Conservation (phyloP, 2,329 filamentous ascomycete species). For the Pseudogymnoascus sp. region DNA sequence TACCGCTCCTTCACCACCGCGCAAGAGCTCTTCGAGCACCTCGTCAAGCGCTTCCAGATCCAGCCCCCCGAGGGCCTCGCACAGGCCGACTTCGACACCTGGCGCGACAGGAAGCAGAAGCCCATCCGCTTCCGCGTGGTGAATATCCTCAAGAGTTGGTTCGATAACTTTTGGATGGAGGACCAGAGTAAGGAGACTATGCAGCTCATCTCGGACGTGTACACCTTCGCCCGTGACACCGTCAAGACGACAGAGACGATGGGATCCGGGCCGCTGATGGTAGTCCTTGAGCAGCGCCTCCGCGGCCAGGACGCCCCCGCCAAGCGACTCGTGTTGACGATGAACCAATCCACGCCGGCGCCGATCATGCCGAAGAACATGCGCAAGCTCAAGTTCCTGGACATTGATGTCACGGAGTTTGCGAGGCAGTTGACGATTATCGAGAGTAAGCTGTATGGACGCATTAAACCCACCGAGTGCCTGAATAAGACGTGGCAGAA, state of each 20-base stretch:
- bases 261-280: slow-evolving; percentile 75
- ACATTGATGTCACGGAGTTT: slow-evolving; percentile 93
- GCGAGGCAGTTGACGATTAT: slow-evolving; percentile 97
- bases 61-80: slow-evolving; percentile 80
- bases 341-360: slow-evolving; percentile 72
- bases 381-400: slow-evolving; percentile 98
- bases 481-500: slow-evolving; percentile 99
- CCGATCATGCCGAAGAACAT: slow-evolving; percentile 98
- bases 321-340: slow-evolving; percentile 78
- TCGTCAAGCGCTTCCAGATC: slow-evolving; percentile 86
- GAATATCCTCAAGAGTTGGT: slow-evolving; percentile 97
- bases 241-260: slow-evolving; percentile 92
- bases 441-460: slow-evolving; percentile 87
- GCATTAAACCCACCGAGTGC: slow-evolving; percentile 93
- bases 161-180: slow-evolving; percentile 99
- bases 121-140: slow-evolving; percentile 92
- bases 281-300: slow-evolving; percentile 80
- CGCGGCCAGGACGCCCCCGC: slow-evolving; percentile 80
- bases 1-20: slow-evolving; percentile 93
- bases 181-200: slow-evolving; percentile 76
- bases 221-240: slow-evolving; percentile 83
- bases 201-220: slow-evolving; percentile 79
- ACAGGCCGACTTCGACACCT: slow-evolving; percentile 70
- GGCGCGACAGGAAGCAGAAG: slow-evolving; percentile 93
- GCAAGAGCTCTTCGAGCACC: slow-evolving; percentile 81